phyloP scores from a whole-genome alignment of 1,284 basidiomycete genomes.

The Phellopilus nigrolimitatus region DNA sequence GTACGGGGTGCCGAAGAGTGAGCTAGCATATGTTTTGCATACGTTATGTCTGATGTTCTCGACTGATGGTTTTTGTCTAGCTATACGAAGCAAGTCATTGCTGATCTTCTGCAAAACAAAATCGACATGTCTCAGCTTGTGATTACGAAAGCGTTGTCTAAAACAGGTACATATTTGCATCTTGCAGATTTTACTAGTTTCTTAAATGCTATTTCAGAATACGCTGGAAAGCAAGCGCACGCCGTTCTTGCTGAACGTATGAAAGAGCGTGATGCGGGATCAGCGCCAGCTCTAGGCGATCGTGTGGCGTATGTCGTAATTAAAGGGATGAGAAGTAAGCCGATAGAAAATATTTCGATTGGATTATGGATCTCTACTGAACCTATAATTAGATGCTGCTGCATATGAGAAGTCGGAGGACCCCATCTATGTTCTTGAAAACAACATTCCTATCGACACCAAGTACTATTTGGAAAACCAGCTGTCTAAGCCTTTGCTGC shows the following conservation, averaged over 20 bases:
- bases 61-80: constrained; percentile 37
- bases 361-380: not conserved
- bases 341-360: not conserved
- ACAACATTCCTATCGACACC: constrained; percentile 95
- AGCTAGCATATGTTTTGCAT: constrained; percentile 31
- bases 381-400: constrained; percentile 65
- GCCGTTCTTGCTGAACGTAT: constrained; percentile 92
- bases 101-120: constrained; percentile 91
- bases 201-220: constrained; percentile 47
- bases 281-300: constrained; percentile 89
- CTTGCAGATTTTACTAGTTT: constrained; percentile 2
- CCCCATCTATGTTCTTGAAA: constrained; percentile 91
- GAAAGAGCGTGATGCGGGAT: constrained; percentile 91
- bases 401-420: constrained; percentile 98
- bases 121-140: constrained; percentile 97
- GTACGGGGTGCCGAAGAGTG: constrained; percentile 89
- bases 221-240: constrained; percentile 89
- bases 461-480: constrained; percentile 97
- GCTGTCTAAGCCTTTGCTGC: constrained; percentile 89
- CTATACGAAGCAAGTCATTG: constrained; percentile 88
- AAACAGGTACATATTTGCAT: constrained; percentile 50
- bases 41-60: not conserved
- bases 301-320: constrained; percentile 97
- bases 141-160: constrained; percentile 93
- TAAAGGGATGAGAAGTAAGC: constrained; percentile 85